Percentiles rank a stretch among this genome's conserved stretches.
phyloP scores from a whole-genome alignment of 164 flowering plant genomes.

The Echeveria elegans region DNA sequence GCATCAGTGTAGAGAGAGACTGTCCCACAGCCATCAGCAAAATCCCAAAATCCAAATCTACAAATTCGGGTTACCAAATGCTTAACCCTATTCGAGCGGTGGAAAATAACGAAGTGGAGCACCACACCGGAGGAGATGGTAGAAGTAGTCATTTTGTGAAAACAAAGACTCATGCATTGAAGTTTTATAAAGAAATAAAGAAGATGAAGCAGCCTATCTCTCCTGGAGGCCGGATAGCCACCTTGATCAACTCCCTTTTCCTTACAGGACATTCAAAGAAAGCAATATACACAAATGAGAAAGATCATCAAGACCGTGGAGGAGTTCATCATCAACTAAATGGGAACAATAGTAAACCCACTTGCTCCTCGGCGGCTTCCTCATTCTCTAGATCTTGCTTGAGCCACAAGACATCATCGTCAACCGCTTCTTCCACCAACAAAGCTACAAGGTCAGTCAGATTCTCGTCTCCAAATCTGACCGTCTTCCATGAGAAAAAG shows the following conservation, averaged over 20 bases:
- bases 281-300: background rate
- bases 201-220: constrained; percentile 7
- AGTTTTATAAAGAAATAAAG: constrained; percentile 2
- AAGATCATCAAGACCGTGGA: background rate
- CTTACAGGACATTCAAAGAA: background rate
- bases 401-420: constrained; percentile 6
- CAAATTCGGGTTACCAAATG: constrained; percentile 2
- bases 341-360: background rate
- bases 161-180: constrained; percentile 4
- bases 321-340: background rate
- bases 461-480: background rate
- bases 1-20: constrained; percentile 2
- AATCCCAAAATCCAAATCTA: constrained; percentile 3
- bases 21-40: background rate
- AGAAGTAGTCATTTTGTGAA: constrained; percentile 1
- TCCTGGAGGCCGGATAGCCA: constrained; percentile 1
- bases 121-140: background rate
- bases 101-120: background rate
- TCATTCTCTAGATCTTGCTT: constrained; percentile 3
- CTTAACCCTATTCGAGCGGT: background rate
- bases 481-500: background rate
- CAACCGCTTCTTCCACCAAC: background rate
- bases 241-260: constrained; percentile 7
- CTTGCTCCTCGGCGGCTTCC: constrained; percentile 6
- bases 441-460: background rate